Evolutionary conservation across 2,329 filamentous ascomycete genomes (phyloP), one percentile per base, ranked within the genome.

Genomic region (Epichloe aotearoae): DNA sequence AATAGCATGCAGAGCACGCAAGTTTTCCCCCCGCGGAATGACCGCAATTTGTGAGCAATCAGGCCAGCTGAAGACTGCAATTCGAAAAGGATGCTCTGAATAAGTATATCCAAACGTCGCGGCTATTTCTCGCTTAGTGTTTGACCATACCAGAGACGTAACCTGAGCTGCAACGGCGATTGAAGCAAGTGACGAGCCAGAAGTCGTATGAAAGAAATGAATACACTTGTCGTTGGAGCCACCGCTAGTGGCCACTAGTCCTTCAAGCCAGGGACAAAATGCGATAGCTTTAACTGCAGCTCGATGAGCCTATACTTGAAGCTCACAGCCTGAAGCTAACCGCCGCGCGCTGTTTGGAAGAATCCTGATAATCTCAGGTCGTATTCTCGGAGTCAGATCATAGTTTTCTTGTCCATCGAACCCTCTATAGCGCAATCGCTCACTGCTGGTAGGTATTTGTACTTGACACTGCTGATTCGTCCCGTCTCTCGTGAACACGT

Each of bases 241-340:
- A 39, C 93, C 91, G 3, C 93, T 89, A 1, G 91, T 94, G 14
- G 93, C 93, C 39, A 98, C 69, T 4, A 98, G 75, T 3, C 84
- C 86, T 23, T 86, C 80, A 51, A 91, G 86, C 91, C 90, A 98
- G 0, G 93, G 91, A 55, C 91, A 95, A 67, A 97, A 97, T 2
- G 93, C 89, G 58, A 97, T 93, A 34, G 93, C 93, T 67, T 98
- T 98, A 57, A 97, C 86, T 2, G 93, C 93, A 1, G 91, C 91
- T 26, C 80, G 80, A 64, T 98, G 88, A 11, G 73, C 66, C 79
- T 88, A 93, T 34, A 77, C 77, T 64, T 95, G 82, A 58, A 77
- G 83, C 59, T 86, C 80, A 33, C 73, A 69, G 6, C 79, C 79
- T 5, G 68, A 61, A 2, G 69, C 69, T 26, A 87, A 66, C 23